Conservation (phyloP, 2,329 filamentous ascomycete species). For the Zelopaecilomyces penicillatus region DNA sequence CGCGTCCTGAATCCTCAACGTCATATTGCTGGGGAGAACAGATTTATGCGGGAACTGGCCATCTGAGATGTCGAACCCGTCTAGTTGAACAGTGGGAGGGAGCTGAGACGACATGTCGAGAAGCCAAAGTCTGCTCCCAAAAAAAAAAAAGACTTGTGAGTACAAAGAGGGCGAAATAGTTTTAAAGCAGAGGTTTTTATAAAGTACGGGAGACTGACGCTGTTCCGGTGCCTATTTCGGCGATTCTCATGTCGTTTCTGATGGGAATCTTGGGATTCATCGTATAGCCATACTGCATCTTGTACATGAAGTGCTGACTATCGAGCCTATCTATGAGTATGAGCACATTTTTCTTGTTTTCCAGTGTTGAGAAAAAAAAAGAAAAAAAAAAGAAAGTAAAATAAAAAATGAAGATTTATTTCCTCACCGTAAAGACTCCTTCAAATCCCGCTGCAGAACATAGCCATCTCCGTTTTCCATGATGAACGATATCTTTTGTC, state of each 20-base stretch:
- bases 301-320: slow-evolving; percentile 5
- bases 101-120: slow-evolving; percentile 2
- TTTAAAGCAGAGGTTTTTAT: not conserved
- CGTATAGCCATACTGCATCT: slow-evolving; percentile 4
- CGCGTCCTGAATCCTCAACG: not conserved
- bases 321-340: not conserved
- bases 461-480: no score
- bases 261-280: slow-evolving; percentile 2
- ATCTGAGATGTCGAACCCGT: slow-evolving; percentile 7
- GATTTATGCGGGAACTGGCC: not conserved
- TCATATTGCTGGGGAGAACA: not conserved
- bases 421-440: no score
- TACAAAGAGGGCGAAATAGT: not conserved
- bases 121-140: slow-evolving; percentile 1
- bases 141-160: no score
- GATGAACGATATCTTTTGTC: no score
- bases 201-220: not conserved
- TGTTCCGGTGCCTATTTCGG: slow-evolving; percentile 6
- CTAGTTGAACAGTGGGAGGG: slow-evolving; percentile 1
- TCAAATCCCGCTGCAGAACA: no score
- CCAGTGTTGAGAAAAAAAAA: no score
- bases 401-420: no score
- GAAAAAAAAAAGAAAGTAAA: no score
- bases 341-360: no score
- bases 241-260: slow-evolving; percentile 1